phyloP scores from a whole-genome alignment of 2,329 filamentous ascomycete genomes.

The Sarocladium oryzae region DNA sequence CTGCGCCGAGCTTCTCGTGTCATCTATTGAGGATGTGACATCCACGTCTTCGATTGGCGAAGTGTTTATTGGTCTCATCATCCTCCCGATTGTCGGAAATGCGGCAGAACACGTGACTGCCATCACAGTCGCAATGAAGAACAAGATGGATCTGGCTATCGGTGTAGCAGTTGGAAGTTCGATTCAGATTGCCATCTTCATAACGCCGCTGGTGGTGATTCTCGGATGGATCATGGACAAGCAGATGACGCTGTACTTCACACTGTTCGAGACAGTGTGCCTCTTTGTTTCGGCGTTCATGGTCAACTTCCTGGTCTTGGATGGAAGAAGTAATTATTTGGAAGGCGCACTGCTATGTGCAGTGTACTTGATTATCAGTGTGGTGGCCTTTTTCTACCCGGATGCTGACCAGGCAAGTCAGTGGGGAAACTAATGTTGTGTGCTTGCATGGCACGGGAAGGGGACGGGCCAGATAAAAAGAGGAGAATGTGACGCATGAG shows the following conservation, averaged over 20 bases:
- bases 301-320: conserved; percentile 80
- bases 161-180: conserved; percentile 65
- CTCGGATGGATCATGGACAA: conserved; percentile 63
- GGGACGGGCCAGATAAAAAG: no score
- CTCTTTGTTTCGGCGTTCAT: conserved; percentile 80
- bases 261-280: conserved; percentile 81
- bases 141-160: conserved; percentile 71
- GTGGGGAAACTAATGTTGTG: conserved; percentile 19
- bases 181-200: conserved; percentile 66
- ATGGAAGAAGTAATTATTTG: conserved; percentile 80
- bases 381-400: conserved; percentile 63
- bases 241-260: conserved; percentile 78
- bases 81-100: conserved; percentile 67
- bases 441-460: no score
- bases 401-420: conserved; percentile 39
- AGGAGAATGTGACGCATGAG: no score
- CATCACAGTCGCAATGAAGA: conserved; percentile 63
- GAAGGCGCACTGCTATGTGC: conserved; percentile 67
- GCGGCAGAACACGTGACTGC: conserved; percentile 69
- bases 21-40: conserved; percentile 59
- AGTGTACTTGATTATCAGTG: conserved; percentile 61
- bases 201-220: conserved; percentile 64
- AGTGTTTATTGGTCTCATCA: conserved; percentile 64
- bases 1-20: conserved; percentile 66
- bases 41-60: conserved; percentile 50